Evolutionary conservation across 768 basidiomycete species (phyloP).

Genomic region (Clavulina sp.): DNA sequence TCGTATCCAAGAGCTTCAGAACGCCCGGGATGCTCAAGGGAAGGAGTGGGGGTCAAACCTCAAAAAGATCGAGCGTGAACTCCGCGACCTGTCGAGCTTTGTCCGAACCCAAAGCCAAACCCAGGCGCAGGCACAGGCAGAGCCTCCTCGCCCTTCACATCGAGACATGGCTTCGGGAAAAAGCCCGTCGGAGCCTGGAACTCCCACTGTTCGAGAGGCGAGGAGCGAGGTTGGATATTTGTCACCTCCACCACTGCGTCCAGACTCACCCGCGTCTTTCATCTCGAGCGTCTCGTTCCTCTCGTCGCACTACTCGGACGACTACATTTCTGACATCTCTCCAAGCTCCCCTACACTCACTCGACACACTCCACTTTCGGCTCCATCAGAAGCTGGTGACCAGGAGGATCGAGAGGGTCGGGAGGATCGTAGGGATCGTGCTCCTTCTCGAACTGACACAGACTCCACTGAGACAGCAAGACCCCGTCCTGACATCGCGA

Average conservation of each 20-base stretch:
- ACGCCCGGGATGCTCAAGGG: conserved; percentile 42
- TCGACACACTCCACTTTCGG: conserved; percentile 17
- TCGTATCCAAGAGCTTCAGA: conserved; percentile 46
- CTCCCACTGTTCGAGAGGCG: conserved; percentile 11
- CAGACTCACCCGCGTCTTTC: conserved; percentile 25
- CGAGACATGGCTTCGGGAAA: conserved; percentile 9
- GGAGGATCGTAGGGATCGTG: conserved; percentile 15
- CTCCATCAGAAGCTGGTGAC: conserved; percentile 16
- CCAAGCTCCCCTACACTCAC: conserved; percentile 2
- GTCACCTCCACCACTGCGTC: conserved; percentile 27
- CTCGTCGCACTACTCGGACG: conserved; percentile 60
- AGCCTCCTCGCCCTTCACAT: conserved; percentile 2
- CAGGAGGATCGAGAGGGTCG: conserved; percentile 18
- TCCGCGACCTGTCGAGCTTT: conserved; percentile 33
- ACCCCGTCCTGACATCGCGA: conserved; percentile 15
- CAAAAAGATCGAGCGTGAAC: conserved; percentile 47
- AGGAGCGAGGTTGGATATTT: conserved; percentile 11
- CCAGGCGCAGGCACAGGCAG: too few species aligned
- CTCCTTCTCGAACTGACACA: conserved; percentile 24
- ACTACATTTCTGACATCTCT: conserved; percentile 23
- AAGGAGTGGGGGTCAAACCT: conserved; percentile 50
- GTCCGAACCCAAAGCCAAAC: conserved; percentile 13
- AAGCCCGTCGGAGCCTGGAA: conserved; percentile 14
- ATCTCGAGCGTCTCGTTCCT: conserved; percentile 25
- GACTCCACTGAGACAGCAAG: conserved; percentile 15